A percentile compares a stretch with the other conserved stretches of the same genome.
These are phyloP conservation scores for Tetratostichococcus sp. DNA, from an alignment of 139 green algal genomes.

Conservation along the genomic window DNA sequence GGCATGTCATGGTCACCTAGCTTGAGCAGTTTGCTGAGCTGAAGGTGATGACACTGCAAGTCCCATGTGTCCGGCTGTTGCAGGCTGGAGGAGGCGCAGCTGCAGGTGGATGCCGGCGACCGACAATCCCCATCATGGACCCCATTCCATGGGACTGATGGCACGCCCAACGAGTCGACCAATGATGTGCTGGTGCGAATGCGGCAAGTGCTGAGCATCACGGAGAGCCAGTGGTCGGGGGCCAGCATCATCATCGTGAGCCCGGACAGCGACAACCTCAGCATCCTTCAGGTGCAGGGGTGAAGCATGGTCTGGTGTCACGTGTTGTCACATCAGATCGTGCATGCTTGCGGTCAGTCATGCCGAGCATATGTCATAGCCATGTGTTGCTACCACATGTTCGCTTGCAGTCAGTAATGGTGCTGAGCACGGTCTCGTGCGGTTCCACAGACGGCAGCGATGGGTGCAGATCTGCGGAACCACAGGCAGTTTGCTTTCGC, in stretches of 20 bases:
- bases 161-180: conserved; percentile 69
- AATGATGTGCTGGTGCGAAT: conserved; percentile 45
- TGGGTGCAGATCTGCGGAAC: conserved; percentile 50
- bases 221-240: conserved; percentile 46
- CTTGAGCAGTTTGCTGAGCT: too few relatives aligned
- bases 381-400: too few relatives aligned
- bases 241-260: conserved; percentile 57
- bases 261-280: conserved; percentile 68
- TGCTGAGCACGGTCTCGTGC: too few relatives aligned
- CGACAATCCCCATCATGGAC: background rate
- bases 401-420: too few relatives aligned
- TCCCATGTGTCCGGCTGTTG: too few relatives aligned
- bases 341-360: too few relatives aligned
- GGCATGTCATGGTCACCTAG: too few relatives aligned
- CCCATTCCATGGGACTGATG: conserved; percentile 42
- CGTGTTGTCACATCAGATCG: too few relatives aligned
- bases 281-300: conserved; percentile 30
- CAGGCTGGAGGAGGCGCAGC: background rate
- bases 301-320: too few relatives aligned
- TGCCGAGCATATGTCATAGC: too few relatives aligned
- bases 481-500: conserved; percentile 49
- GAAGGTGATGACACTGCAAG: too few relatives aligned
- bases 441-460: conserved; percentile 53
- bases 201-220: conserved; percentile 54
- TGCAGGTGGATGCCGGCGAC: background rate